phyloP scores from a whole-genome alignment of 257 asterid genomes.

The Knoxia roxburghii region DNA sequence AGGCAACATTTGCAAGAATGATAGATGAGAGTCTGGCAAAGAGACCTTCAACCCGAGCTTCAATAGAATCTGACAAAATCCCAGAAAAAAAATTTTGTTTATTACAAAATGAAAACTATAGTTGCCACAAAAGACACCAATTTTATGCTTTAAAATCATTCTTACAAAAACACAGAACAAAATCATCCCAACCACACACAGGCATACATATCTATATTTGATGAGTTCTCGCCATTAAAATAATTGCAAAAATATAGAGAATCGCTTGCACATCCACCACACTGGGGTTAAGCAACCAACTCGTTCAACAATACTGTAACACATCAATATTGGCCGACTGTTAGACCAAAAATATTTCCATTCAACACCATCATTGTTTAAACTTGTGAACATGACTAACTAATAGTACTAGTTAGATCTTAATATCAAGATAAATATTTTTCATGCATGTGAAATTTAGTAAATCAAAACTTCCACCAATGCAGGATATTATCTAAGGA shows the following conservation, averaged over 20 bases:
- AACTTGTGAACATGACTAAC: not conserved
- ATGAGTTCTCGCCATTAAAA: too few relatives aligned
- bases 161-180: not conserved
- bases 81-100: not conserved
- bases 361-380: not conserved
- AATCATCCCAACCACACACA: not conserved
- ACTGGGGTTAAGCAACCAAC: not conserved
- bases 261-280: not conserved
- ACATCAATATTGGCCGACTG: not conserved
- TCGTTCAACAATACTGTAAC: not conserved
- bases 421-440: not conserved
- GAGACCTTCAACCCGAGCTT: constrained; percentile 54
- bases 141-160: not conserved
- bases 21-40: constrained; percentile 67
- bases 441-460: not conserved
- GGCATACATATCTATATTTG: too few relatives aligned
- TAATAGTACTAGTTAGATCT: not conserved
- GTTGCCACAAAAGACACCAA: not conserved
- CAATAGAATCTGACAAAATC: constrained; percentile 60
- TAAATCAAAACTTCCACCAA: not conserved
- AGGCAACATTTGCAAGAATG: constrained; percentile 58
- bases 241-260: too few relatives aligned
- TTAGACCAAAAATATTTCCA: not conserved
- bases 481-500: constrained; percentile 1
- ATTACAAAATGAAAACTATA: not conserved